Evolutionary conservation across 2,329 filamentous ascomycete species (phyloP).

Genomic region (Aspergillus uvarum): DNA sequence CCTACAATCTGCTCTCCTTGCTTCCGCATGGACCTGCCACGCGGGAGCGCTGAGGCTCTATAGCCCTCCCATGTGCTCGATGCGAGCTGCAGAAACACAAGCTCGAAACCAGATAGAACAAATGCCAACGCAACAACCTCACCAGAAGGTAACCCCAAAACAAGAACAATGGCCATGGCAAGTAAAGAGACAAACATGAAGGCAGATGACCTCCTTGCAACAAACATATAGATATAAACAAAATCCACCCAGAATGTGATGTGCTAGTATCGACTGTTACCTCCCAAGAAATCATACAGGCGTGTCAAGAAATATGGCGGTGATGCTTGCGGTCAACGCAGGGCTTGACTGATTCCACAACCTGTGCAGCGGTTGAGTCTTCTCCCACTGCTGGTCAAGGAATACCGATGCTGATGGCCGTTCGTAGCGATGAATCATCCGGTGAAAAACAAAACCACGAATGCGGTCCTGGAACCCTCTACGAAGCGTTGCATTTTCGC

Average conservation of each 20-base stretch:
- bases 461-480: not conserved
- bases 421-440: no score
- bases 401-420: no score
- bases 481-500: constrained; percentile 2
- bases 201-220: not conserved
- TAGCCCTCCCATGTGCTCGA: not conserved
- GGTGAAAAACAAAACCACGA: no score
- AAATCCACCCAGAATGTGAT: not conserved
- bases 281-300: not conserved
- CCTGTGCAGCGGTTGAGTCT: not conserved
- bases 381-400: no score
- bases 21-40: constrained; percentile 1
- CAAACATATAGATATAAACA: not conserved
- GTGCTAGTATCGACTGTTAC: not conserved
- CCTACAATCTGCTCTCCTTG: not conserved
- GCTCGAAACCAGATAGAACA: not conserved
- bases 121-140: not conserved
- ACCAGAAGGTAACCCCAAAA: not conserved
- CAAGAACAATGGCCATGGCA: not conserved
- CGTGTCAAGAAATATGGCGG: not conserved
- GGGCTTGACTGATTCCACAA: not conserved
- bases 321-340: not conserved
- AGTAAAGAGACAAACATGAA: not conserved
- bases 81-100: not conserved
- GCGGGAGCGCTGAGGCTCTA: not conserved